phyloP scores from a whole-genome alignment of 345 rosid species.

The Ceriops zippeliana region DNA sequence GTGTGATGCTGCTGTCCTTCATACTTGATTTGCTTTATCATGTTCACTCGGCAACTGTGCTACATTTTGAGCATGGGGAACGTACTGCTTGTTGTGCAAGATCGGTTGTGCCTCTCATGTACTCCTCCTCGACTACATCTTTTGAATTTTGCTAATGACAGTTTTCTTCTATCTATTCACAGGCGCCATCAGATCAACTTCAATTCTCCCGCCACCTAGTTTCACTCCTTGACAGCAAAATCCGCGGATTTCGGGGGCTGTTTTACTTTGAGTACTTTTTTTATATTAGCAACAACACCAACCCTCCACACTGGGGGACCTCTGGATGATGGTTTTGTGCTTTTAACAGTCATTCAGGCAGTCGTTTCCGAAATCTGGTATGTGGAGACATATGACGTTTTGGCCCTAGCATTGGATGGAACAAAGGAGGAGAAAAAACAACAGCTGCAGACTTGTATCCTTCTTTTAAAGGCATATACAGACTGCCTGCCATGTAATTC shows the following conservation, averaged over 20 bases:
- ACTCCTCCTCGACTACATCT: neutral
- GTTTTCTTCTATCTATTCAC: slow-evolving; percentile 3
- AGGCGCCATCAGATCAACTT: slow-evolving; percentile 46
- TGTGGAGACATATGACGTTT: slow-evolving; percentile 65
- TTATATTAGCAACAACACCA: too few relatives aligned
- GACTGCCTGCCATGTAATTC: too few relatives aligned
- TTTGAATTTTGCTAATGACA: neutral
- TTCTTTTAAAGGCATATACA: too few relatives aligned
- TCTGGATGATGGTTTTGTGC: neutral
- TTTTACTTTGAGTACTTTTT: neutral
- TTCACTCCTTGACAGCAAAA: slow-evolving; percentile 43
- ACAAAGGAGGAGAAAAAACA: slow-evolving; percentile 36
- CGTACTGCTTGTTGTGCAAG: too few relatives aligned
- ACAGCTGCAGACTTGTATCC: too few relatives aligned
- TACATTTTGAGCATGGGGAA: too few relatives aligned
- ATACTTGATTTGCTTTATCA: slow-evolving; percentile 59
- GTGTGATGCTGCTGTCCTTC: slow-evolving; percentile 73
- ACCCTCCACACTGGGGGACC: neutral
- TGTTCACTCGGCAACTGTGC: too few relatives aligned
- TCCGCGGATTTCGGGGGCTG: slow-evolving; percentile 43
- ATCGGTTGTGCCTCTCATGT: too few relatives aligned
- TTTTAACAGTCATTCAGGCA: slow-evolving; percentile 36
- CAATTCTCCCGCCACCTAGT: slow-evolving; percentile 56
- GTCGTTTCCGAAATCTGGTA: slow-evolving; percentile 68
- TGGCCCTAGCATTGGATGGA: slow-evolving; percentile 72